These are phyloP conservation scores for Curvularia hawaiiensis DNA, from an alignment of 2,329 filamentous ascomycete species.

Conservation along the genomic window DNA sequence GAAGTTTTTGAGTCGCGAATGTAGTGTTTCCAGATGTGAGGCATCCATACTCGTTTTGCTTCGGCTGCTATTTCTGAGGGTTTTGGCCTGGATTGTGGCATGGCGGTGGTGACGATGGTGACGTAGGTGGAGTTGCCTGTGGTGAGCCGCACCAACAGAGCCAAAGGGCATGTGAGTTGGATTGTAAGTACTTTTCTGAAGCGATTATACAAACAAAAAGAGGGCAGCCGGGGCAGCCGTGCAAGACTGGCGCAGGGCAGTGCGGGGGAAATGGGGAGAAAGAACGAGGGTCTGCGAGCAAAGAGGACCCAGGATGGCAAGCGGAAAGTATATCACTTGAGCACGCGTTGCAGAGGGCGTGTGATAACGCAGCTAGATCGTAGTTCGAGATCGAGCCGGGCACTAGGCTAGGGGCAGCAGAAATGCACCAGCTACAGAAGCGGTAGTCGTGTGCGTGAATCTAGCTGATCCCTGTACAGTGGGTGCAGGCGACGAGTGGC, in stretches of 20 bases:
- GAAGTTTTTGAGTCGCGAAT: conserved; percentile 62
- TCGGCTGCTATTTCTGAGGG: conserved; percentile 74
- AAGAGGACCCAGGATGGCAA: conserved; percentile 20
- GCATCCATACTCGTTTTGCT: conserved; percentile 73
- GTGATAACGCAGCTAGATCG: conserved; percentile 39
- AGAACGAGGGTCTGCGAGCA: conserved; percentile 14
- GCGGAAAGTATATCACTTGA: conserved; percentile 38
- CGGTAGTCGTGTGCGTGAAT: conserved; percentile 37
- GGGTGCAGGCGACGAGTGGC: conserved; percentile 33
- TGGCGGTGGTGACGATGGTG: conserved; percentile 33
- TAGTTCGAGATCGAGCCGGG: conserved; percentile 37
- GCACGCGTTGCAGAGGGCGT: conserved; percentile 30
- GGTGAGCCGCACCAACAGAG: conserved; percentile 2
- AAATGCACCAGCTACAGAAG: conserved; percentile 33
- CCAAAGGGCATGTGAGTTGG: not conserved
- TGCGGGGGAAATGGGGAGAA: conserved; percentile 18
- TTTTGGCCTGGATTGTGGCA: conserved; percentile 66
- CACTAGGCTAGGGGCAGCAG: conserved; percentile 32
- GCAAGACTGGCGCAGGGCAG: conserved; percentile 12
- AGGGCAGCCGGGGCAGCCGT: not conserved
- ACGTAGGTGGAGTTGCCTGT: conserved; percentile 8
- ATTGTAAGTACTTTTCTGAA: conserved; percentile 5
- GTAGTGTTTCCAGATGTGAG: conserved; percentile 64
- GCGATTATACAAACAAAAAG: conserved; percentile 16
- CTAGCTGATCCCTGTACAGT: conserved; percentile 29